Evolutionary conservation across 176 grass and related monocot genomes (phyloP).

Genomic region (Cocos nucifera): DNA sequence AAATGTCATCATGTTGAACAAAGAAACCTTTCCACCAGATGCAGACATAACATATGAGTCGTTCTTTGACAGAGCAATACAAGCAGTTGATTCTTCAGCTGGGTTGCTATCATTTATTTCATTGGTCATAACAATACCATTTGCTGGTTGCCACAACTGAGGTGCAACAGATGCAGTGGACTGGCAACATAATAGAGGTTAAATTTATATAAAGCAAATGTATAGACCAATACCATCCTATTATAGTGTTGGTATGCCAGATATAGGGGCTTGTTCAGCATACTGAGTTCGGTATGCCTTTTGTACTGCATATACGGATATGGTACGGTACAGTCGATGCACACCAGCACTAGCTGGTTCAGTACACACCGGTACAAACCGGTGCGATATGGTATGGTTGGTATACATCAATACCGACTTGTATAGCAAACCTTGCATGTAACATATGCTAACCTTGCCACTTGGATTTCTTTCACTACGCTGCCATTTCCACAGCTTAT

Average conservation of each 20-base stretch:
- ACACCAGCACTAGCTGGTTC: too few species aligned
- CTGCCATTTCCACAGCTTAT: conserved; percentile 99
- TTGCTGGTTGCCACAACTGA: conserved; percentile 93
- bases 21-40: conserved; percentile 91
- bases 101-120: conserved; percentile 81
- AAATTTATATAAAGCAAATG: too few species aligned
- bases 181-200: conserved; percentile 17
- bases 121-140: conserved; percentile 90
- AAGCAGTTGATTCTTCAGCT: conserved; percentile 80
- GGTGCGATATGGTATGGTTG: too few species aligned
- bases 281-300: too few species aligned
- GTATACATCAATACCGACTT: too few species aligned
- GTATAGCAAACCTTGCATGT: too few species aligned
- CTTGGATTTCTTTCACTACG: conserved; percentile 77
- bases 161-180: conserved; percentile 74
- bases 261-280: too few species aligned
- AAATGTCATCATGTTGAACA: conserved; percentile 99
- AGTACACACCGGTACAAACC: too few species aligned
- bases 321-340: too few species aligned
- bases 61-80: conserved; percentile 97
- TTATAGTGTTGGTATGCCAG: too few species aligned
- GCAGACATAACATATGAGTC: conserved; percentile 99
- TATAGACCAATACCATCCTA: too few species aligned
- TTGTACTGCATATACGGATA: too few species aligned
- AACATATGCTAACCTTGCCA: conserved; percentile 57